These are phyloP conservation scores for Fusarium coicis DNA, from an alignment of 2,329 filamentous ascomycete species.

Conservation along the genomic window DNA sequence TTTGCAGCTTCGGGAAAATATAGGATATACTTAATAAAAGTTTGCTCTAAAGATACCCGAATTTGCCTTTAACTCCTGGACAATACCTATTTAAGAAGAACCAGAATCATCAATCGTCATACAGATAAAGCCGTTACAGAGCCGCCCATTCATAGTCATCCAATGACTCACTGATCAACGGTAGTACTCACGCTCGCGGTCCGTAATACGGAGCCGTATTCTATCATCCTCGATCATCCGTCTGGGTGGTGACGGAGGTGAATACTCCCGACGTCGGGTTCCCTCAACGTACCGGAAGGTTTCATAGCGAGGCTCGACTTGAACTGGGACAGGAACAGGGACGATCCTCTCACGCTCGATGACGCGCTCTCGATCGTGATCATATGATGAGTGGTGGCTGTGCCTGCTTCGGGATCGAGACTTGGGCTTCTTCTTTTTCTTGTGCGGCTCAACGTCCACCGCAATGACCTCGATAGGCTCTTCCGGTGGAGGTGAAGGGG, in stretches of 20 bases:
- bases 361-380: constrained; percentile 58
- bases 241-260: constrained; percentile 46
- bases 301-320: constrained; percentile 55
- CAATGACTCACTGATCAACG: constrained; percentile 14
- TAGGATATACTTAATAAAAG: background rate
- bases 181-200: constrained; percentile 50
- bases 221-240: constrained; percentile 48
- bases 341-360: constrained; percentile 64
- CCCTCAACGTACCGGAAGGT: constrained; percentile 66
- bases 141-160: background rate
- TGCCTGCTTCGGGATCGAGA: constrained; percentile 47
- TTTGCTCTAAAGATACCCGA: background rate
- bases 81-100: constrained; percentile 10
- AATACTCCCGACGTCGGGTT: constrained; percentile 49
- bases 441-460: constrained; percentile 50
- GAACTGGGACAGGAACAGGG: constrained; percentile 56
- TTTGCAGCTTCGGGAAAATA: background rate
- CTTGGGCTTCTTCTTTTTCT: constrained; percentile 44
- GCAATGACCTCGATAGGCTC: constrained; percentile 53
- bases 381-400: constrained; percentile 40
- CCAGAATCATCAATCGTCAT: constrained; percentile 37
- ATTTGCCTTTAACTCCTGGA: constrained; percentile 28
- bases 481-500: constrained; percentile 44
- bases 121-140: constrained; percentile 31
- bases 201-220: constrained; percentile 48